A percentile compares a stretch with the other conserved stretches of the same genome.
Conservation (phyloP, 2,329 filamentous ascomycete genomes). For the Claviceps humidiphila region DNA sequence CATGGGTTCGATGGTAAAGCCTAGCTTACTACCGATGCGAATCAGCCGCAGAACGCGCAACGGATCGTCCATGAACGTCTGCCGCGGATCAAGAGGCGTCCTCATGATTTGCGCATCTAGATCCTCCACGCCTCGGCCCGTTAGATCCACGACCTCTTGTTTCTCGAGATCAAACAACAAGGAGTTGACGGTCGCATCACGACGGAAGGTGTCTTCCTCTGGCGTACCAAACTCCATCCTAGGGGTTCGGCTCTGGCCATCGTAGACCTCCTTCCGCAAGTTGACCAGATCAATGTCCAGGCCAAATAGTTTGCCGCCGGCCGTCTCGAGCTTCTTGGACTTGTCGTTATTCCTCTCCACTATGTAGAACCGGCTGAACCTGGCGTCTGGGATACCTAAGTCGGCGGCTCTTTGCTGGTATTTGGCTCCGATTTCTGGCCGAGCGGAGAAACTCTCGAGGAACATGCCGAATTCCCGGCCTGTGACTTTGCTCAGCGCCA, state of each 20-base stretch:
- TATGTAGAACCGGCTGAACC: slow-evolving; percentile 6
- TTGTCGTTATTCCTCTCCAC: slow-evolving; percentile 6
- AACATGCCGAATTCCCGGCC: slow-evolving; percentile 7
- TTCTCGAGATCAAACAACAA: slow-evolving; percentile 8
- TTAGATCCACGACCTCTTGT: slow-evolving; percentile 9
- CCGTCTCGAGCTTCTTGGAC: slow-evolving; percentile 10
- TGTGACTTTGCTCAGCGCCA: slow-evolving; percentile 8
- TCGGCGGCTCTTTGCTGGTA: slow-evolving; percentile 3
- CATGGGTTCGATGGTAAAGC: slow-evolving; percentile 5
- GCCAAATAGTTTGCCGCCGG: slow-evolving; percentile 8
- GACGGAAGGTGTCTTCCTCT: slow-evolving; percentile 8
- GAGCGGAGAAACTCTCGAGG: slow-evolving; percentile 4
- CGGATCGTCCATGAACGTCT: slow-evolving; percentile 10
- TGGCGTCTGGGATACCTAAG: slow-evolving; percentile 1
- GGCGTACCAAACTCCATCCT: slow-evolving; percentile 10
- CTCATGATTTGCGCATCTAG: slow-evolving; percentile 7
- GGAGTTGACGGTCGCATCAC: slow-evolving; percentile 10
- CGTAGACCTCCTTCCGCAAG: slow-evolving; percentile 10
- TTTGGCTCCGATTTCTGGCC: slow-evolving; percentile 1
- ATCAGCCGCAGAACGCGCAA: slow-evolving; percentile 9
- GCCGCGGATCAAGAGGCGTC: slow-evolving; percentile 8
- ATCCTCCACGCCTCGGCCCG: slow-evolving; percentile 5
- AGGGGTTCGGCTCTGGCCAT: slow-evolving; percentile 7
- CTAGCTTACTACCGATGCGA: slow-evolving; percentile 6
- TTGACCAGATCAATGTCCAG: slow-evolving; percentile 10